These are phyloP conservation scores for Colletotrichum trifolii DNA, from an alignment of 2,329 filamentous ascomycete genomes.

Conservation along the genomic window DNA sequence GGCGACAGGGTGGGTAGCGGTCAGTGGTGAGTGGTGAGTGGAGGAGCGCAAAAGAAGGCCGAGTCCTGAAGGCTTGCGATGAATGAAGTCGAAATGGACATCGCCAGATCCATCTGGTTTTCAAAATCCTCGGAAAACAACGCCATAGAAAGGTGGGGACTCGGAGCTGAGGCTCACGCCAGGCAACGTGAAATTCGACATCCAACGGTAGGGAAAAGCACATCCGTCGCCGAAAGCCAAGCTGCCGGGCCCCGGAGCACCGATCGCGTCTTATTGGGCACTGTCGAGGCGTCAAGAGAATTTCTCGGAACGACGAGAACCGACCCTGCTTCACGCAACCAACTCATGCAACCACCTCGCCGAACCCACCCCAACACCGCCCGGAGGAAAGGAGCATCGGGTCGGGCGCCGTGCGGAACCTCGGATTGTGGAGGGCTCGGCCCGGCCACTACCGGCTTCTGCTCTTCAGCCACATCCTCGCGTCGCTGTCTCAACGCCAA, in stretches of 20 bases:
- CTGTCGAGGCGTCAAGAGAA: slow-evolving; percentile 25
- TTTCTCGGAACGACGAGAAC: slow-evolving; percentile 37
- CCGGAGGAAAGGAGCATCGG: slow-evolving; percentile 25
- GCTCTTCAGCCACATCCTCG: background rate
- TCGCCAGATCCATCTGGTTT: slow-evolving; percentile 26
- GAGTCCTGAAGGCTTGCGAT: slow-evolving; percentile 16
- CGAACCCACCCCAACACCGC: background rate
- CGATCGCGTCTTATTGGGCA: slow-evolving; percentile 29
- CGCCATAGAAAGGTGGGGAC: slow-evolving; percentile 13
- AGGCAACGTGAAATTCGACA: no score
- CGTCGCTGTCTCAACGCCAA: background rate
- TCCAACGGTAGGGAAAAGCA: background rate
- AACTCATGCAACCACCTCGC: background rate
- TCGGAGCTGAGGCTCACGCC: slow-evolving; percentile 28
- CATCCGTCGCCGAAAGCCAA: slow-evolving; percentile 23
- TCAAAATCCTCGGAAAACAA: background rate
- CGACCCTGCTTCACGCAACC: slow-evolving; percentile 16
- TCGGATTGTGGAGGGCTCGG: slow-evolving; percentile 13
- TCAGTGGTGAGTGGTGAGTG: slow-evolving; percentile 13
- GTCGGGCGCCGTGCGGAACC: background rate
- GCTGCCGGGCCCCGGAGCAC: slow-evolving; percentile 26
- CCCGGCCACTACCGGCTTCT: slow-evolving; percentile 11
- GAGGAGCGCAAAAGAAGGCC: background rate
- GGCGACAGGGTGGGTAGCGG: slow-evolving; percentile 17
- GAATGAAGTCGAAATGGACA: slow-evolving; percentile 16